phyloP scores from a whole-genome alignment of 2,329 filamentous ascomycete species.

The Cladosporium sp. region DNA sequence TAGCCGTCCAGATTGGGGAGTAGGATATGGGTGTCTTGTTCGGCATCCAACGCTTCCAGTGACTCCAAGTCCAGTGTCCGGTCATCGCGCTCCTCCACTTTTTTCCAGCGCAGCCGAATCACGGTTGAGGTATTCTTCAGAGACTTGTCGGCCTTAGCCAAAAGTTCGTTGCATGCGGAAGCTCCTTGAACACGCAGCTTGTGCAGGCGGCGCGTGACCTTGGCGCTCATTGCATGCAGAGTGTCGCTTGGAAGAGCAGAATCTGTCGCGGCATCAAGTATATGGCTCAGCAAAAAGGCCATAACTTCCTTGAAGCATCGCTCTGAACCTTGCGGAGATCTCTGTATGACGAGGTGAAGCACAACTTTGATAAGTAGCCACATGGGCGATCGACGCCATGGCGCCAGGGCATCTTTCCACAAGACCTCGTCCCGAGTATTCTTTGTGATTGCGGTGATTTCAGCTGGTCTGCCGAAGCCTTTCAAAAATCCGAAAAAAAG shows the following conservation, averaged over 20 bases:
- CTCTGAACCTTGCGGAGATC: constrained; percentile 31
- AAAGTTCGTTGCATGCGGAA: too few relatives aligned
- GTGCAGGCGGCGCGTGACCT: neutral
- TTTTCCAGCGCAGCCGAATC: constrained; percentile 13
- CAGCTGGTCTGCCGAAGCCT: constrained; percentile 43
- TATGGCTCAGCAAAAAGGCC: constrained; percentile 51
- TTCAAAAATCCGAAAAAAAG: constrained; percentile 59
- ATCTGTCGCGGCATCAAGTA: constrained; percentile 33
- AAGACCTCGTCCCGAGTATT: constrained; percentile 25
- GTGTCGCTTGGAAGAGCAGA: neutral
- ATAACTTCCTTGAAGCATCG: constrained; percentile 16
- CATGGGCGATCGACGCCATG: constrained; percentile 60
- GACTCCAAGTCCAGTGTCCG: constrained; percentile 12
- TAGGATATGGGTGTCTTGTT: constrained; percentile 14
- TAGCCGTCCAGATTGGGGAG: constrained; percentile 20
- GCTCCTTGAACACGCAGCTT: neutral
- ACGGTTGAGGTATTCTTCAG: neutral
- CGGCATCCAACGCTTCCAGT: constrained; percentile 14
- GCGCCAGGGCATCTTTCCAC: constrained; percentile 34
- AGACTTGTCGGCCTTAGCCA: constrained; percentile 40
- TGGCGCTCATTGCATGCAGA: constrained; percentile 1
- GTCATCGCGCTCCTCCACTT: constrained; percentile 7
- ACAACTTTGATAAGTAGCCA: constrained; percentile 62
- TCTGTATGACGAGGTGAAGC: constrained; percentile 48
- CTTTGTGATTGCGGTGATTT: constrained; percentile 35